Evolutionary conservation across 306 rosid species (phyloP), one percentile per base, ranked within the genome.

Genomic region (Gastrolobium bilobum): DNA sequence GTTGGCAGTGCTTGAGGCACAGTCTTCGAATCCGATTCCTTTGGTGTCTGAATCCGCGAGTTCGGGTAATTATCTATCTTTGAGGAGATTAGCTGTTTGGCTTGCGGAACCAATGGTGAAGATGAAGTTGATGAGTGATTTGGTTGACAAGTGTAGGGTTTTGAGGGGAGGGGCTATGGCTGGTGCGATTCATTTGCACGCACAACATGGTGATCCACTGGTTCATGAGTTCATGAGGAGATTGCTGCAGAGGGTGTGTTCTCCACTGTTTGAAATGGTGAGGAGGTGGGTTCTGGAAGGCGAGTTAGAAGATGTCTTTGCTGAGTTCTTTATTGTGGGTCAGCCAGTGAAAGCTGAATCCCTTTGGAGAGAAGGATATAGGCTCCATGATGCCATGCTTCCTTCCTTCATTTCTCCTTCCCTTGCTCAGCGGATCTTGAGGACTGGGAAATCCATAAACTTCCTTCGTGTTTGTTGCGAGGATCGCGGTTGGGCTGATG

Each of bases 311-410:
- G 99, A 95, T 85, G 82, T 95, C 10, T 95, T 91, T 84, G 77
- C 93, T 2, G 99, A 95, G 76, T 95, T 93, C 73, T 93, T 95
- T 58, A 85, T 95, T 50, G 91, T 95, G 38, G 90, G 97, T 37
- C 98, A 95, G 88, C 91, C 91, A 0, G 99, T 95, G 85, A 95
- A 95, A 81, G 99, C 93, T 6, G 99, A 95, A 78, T 93, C 98
- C 15, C 98, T 95, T 20, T 95, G 98, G 99, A 89, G 98, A 82
- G 98, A 93, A 67, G 98, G 99, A 52, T 95, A 93, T 78, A 87
- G 88, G 85, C 94, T 95, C 69, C 96, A 93, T 31, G 79, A 90
- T 6, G 88, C 86, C n/a, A 95, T 93, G 99, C 97, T 95, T 87
- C 99, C 98, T 78, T 88, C 91, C 5, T 95, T 95, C 67, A 95